Evolutionary conservation across 2,329 filamentous ascomycete genomes (phyloP).

Genomic region (Ustilaginoidea virens): DNA sequence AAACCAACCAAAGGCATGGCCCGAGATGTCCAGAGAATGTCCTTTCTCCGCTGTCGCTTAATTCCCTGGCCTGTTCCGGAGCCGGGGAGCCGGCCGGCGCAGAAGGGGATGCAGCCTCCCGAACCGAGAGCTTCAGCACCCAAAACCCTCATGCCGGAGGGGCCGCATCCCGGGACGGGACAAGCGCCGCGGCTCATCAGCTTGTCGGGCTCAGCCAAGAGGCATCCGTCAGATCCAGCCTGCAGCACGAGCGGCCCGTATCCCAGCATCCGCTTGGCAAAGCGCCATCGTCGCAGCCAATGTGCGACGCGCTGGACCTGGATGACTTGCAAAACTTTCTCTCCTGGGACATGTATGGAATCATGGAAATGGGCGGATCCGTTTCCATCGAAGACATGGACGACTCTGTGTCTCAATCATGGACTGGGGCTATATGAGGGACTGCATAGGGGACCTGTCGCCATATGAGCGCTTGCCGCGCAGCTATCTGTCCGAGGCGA

Average conservation of each 20-base stretch:
- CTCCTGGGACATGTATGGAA: slow-evolving; percentile 25
- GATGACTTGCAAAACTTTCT: slow-evolving; percentile 23
- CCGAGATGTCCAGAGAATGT: slow-evolving; percentile 7
- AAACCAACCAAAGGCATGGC: slow-evolving; percentile 6
- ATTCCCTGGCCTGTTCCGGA: slow-evolving; percentile 9
- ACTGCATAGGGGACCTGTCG: not conserved
- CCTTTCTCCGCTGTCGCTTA: slow-evolving; percentile 10
- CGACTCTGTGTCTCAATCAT: slow-evolving; percentile 16
- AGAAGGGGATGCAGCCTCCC: slow-evolving; percentile 6
- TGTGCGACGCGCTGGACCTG: slow-evolving; percentile 21
- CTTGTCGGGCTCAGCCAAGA: slow-evolving; percentile 12
- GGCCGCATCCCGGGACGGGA: slow-evolving; percentile 12
- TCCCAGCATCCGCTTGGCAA: slow-evolving; percentile 10
- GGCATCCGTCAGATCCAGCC: slow-evolving; percentile 13
- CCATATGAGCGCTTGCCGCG: too few species aligned
- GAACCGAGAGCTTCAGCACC: slow-evolving; percentile 9
- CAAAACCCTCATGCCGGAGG: slow-evolving; percentile 9
- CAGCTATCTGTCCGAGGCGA: too few species aligned
- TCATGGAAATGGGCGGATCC: slow-evolving; percentile 23
- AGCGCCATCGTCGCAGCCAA: slow-evolving; percentile 9
- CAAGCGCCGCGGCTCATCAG: slow-evolving; percentile 12
- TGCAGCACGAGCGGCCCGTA: slow-evolving; percentile 22
- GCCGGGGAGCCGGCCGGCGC: slow-evolving; percentile 3
- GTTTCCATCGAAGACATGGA: slow-evolving; percentile 20
- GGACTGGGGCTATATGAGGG: slow-evolving; percentile 10